Evolutionary conservation across 441 rosid genomes (phyloP).

Genomic region (Erodium texanum): DNA sequence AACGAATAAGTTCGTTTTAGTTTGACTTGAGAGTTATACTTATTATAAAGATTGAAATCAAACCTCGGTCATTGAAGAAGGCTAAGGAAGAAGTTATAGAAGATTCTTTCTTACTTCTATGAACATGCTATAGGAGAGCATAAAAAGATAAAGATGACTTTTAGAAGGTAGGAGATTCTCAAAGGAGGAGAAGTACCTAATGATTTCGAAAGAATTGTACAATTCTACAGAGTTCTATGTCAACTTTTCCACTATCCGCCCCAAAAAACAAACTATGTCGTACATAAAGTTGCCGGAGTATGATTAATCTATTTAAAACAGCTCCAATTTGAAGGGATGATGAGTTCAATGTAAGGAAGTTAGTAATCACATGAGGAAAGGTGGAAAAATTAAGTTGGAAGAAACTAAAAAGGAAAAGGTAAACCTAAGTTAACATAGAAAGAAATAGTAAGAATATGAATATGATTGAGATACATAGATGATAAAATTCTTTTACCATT

Average conservation of each 20-base stretch:
- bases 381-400: background rate
- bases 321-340: background rate
- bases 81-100: background rate
- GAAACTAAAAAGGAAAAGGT: background rate
- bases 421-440: background rate
- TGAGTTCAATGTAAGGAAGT: background rate
- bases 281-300: no score
- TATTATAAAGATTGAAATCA: background rate
- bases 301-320: no score
- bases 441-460: background rate
- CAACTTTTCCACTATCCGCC: no score
- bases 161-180: background rate
- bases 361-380: background rate
- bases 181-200: no score
- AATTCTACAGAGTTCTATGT: no score
- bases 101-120: background rate
- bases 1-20: background rate
- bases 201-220: no score
- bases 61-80: background rate
- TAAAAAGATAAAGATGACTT: background rate
- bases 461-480: slow-evolving; percentile 4
- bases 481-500: slow-evolving; percentile 47
- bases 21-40: background rate
- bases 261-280: no score
- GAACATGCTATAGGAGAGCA: background rate